phyloP scores from a whole-genome alignment of 1,284 basidiomycete species.

The Kalmanozyma brasiliensis region DNA sequence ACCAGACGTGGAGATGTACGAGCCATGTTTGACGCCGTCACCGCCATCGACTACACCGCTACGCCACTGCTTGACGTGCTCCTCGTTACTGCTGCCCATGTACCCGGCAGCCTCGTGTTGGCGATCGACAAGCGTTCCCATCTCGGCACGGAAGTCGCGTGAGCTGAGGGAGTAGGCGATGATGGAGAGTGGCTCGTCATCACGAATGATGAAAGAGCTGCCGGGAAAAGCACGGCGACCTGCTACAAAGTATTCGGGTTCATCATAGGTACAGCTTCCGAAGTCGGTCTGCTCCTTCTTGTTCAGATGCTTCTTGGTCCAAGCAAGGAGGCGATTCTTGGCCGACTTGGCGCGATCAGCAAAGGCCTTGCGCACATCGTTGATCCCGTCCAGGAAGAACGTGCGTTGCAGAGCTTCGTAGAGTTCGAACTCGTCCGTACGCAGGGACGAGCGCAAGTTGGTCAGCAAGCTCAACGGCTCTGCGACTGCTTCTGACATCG shows the following conservation, averaged over 20 bases:
- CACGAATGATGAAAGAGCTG: constrained; percentile 49
- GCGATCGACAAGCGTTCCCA: constrained; percentile 28
- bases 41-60: constrained; percentile 30
- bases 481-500: constrained; percentile 20
- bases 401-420: constrained; percentile 53
- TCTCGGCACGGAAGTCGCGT: constrained; percentile 52
- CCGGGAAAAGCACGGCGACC: constrained; percentile 56
- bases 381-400: constrained; percentile 40
- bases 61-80: constrained; percentile 53
- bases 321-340: constrained; percentile 52
- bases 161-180: constrained; percentile 61
- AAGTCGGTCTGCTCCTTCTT: constrained; percentile 47
- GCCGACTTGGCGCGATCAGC: constrained; percentile 56
- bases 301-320: constrained; percentile 57
- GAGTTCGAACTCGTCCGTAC: constrained; percentile 57
- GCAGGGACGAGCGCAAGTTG: constrained; percentile 37
- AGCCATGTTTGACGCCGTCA: constrained; percentile 17
- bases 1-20: constrained; percentile 33
- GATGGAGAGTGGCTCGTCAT: constrained; percentile 62
- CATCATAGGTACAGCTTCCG: constrained; percentile 36
- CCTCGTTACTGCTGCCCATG: constrained; percentile 41
- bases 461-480: constrained; percentile 49
- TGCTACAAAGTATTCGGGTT: constrained; percentile 47
- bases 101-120: constrained; percentile 31
- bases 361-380: constrained; percentile 58